phyloP scores from a whole-genome alignment of 2,329 filamentous ascomycete species.

The Raffaelea deltoideospora region DNA sequence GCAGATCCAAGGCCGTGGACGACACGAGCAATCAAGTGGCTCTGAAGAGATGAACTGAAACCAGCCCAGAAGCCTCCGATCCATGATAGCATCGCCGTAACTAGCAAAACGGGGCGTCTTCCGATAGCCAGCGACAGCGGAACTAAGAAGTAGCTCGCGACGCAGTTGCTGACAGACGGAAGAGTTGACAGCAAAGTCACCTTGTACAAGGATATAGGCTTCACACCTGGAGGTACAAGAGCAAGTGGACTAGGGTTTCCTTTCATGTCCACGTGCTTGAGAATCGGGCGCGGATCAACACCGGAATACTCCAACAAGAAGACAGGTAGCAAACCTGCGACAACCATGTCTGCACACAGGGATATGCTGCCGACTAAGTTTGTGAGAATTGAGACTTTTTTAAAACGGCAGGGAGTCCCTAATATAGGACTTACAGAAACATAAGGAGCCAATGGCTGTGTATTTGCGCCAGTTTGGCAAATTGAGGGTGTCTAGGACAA shows the following conservation, averaged over 20 bases:
- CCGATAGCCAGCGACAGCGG: conserved; percentile 21
- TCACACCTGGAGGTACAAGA: conserved; percentile 15
- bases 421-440: conserved; percentile 8
- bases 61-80: conserved; percentile 21
- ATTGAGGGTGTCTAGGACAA: conserved; percentile 15
- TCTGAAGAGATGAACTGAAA: conserved; percentile 11
- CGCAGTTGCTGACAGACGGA: conserved; percentile 19
- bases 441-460: conserved; percentile 14
- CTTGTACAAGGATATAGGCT: conserved; percentile 14
- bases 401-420: too few species aligned
- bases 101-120: conserved; percentile 19
- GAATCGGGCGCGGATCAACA: conserved; percentile 16
- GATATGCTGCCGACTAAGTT: conserved; percentile 12
- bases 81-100: conserved; percentile 18
- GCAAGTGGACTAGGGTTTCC: conserved; percentile 13
- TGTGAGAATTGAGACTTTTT: background rate
- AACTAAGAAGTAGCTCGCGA: conserved; percentile 19
- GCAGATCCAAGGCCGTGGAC: conserved; percentile 22
- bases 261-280: conserved; percentile 5
- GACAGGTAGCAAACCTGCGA: conserved; percentile 18
- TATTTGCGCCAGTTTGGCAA: conserved; percentile 18
- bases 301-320: conserved; percentile 21
- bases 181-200: conserved; percentile 19
- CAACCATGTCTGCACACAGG: conserved; percentile 14
- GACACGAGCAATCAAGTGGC: conserved; percentile 18